Conservation (phyloP, 176 grass and related monocot species). For the Guadua angustifolia region DNA sequence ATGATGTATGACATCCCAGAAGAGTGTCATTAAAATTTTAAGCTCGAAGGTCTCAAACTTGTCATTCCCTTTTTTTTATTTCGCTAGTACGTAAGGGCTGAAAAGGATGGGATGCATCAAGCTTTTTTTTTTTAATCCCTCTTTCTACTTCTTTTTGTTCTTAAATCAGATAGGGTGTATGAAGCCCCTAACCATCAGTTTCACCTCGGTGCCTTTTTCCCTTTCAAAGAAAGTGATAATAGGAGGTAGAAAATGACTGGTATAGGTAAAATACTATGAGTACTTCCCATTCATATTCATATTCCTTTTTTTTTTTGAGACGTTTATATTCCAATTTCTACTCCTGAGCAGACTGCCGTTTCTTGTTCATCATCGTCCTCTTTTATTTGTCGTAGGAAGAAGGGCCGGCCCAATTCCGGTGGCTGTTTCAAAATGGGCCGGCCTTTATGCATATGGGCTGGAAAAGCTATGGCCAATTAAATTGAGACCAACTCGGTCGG, state of each 20-base stretch:
- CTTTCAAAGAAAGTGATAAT: neutral
- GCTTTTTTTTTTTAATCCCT: too few relatives aligned
- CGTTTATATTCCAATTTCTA: neutral
- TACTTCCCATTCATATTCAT: too few relatives aligned
- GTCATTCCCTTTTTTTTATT: too few relatives aligned
- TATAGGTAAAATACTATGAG: neutral
- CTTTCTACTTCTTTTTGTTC: neutral
- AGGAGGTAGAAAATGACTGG: neutral
- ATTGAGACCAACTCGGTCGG: neutral
- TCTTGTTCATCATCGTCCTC: neutral
- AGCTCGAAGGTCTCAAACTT: too few relatives aligned
- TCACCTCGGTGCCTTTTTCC: neutral
- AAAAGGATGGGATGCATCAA: neutral
- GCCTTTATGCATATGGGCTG: neutral
- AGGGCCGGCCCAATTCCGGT: neutral
- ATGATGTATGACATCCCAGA: too few relatives aligned
- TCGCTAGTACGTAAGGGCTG: neutral
- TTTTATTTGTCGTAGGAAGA: too few relatives aligned
- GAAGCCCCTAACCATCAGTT: neutral
- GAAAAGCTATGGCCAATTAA: neutral
- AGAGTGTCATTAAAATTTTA: too few relatives aligned
- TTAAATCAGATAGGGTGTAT: neutral
- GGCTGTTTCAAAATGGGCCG: neutral
- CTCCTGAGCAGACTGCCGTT: neutral
- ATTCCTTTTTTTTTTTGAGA: too few relatives aligned